Percentiles rank a stretch among this genome's conserved stretches.
These are phyloP conservation scores for Picocystis sp. DNA, from an alignment of 163 green algal genomes.

Conservation along the genomic window DNA sequence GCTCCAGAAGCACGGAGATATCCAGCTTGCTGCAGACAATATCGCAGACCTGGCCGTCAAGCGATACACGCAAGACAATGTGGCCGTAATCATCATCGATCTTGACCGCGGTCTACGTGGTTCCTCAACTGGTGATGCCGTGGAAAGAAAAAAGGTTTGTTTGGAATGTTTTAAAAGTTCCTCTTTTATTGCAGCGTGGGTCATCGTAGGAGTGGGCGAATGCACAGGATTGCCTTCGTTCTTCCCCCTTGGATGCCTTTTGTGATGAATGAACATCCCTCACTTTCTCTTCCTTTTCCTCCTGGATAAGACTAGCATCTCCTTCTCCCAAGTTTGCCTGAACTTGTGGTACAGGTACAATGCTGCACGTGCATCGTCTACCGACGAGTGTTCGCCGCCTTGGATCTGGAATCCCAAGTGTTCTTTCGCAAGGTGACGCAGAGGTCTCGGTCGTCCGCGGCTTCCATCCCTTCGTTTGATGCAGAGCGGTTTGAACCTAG, in stretches of 20 bases:
- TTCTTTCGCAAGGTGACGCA: neutral
- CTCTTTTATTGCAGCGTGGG: too few species aligned
- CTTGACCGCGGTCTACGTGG: neutral
- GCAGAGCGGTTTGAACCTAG: neutral
- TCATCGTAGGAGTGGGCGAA: too few species aligned
- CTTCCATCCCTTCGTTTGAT: too few species aligned
- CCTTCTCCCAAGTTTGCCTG: conserved; percentile 12
- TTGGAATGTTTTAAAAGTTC: too few species aligned
- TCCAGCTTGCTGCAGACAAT: conserved; percentile 1
- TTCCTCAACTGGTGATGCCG: too few species aligned
- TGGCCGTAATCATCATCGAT: conserved; percentile 8
- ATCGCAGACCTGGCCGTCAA: conserved; percentile 5
- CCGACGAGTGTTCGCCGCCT: conserved; percentile 60
- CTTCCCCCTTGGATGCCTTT: too few species aligned
- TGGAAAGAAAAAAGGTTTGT: too few species aligned
- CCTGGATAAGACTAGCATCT: too few species aligned
- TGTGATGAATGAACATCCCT: too few species aligned
- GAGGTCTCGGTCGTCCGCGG: neutral
- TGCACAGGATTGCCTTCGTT: too few species aligned
- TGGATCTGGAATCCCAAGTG: conserved; percentile 13
- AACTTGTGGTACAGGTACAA: conserved; percentile 81
- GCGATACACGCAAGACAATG: conserved; percentile 12
- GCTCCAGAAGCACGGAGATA: neutral
- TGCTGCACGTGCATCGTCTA: conserved; percentile 70
- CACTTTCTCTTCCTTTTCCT: too few species aligned